Conservation (phyloP, 2,329 filamentous ascomycete species). For the Colletotrichum paranaense region DNA sequence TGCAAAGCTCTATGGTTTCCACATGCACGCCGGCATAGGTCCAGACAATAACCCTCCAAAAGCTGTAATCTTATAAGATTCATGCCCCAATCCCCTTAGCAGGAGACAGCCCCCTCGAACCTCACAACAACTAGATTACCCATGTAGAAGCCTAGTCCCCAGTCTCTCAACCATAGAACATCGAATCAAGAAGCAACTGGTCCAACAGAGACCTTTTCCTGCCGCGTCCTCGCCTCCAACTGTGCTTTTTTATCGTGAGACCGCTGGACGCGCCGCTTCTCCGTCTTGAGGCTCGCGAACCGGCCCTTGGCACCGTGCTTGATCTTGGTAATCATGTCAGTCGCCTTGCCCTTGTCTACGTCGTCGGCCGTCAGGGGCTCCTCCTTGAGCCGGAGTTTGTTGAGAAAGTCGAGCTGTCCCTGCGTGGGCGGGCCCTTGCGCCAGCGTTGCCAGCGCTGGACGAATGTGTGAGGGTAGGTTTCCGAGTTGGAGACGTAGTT, state of each 20-base stretch:
- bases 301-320: slow-evolving; percentile 81
- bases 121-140: not conserved
- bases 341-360: slow-evolving; percentile 82
- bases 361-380: slow-evolving; percentile 64
- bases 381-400: slow-evolving; percentile 69
- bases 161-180: not conserved
- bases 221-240: slow-evolving; percentile 50
- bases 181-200: slow-evolving; percentile 50
- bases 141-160: not conserved
- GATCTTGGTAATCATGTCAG: slow-evolving; percentile 92
- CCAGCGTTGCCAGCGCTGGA: slow-evolving; percentile 77
- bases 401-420: slow-evolving; percentile 76
- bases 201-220: slow-evolving; percentile 67
- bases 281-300: slow-evolving; percentile 64
- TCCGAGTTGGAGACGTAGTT: slow-evolving; percentile 75
- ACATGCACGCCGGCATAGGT: not conserved
- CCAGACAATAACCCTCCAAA: not conserved
- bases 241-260: slow-evolving; percentile 50
- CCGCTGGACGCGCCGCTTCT: slow-evolving; percentile 61
- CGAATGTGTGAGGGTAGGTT: slow-evolving; percentile 74
- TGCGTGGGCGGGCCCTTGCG: slow-evolving; percentile 72
- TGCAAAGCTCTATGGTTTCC: not conserved
- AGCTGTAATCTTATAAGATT: not conserved
- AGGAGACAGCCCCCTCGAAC: not conserved
- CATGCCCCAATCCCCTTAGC: not conserved